phyloP scores from a whole-genome alignment of 1,284 basidiomycete genomes.

The Heterobasidion annosum region DNA sequence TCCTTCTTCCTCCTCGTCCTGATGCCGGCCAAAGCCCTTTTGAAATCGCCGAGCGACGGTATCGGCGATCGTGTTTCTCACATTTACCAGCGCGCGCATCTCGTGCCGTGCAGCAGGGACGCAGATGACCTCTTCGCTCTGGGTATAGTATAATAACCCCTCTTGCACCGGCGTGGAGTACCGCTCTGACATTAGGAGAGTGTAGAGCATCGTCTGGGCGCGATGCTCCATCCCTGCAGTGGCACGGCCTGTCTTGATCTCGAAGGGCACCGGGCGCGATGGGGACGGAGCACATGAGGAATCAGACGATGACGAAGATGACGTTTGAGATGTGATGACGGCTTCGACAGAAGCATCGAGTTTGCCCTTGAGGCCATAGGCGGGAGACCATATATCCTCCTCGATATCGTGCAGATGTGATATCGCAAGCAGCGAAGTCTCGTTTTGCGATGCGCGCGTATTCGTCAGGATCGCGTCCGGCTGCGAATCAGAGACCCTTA shows the following conservation, averaged over 20 bases:
- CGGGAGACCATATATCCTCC: slow-evolving; percentile 97
- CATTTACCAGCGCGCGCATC: slow-evolving; percentile 72
- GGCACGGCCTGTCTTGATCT: slow-evolving; percentile 91
- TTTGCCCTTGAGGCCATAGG: slow-evolving; percentile 93
- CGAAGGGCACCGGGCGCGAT: slow-evolving; percentile 63
- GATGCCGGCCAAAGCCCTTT: slow-evolving; percentile 9
- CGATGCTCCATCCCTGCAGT: slow-evolving; percentile 84
- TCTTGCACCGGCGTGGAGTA: slow-evolving; percentile 67
- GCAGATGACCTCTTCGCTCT: slow-evolving; percentile 78
- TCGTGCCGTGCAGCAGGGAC: slow-evolving; percentile 79
- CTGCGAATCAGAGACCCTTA: slow-evolving; percentile 24
- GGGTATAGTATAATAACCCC: slow-evolving; percentile 92
- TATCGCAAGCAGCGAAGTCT: slow-evolving; percentile 59
- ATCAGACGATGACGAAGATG: slow-evolving; percentile 13
- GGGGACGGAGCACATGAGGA: not conserved
- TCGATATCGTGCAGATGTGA: slow-evolving; percentile 78
- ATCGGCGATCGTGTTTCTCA: slow-evolving; percentile 80
- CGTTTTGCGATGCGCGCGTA: slow-evolving; percentile 41
- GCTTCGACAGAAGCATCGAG: slow-evolving; percentile 86
- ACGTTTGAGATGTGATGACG: slow-evolving; percentile 37
- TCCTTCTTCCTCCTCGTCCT: slow-evolving; percentile 3
- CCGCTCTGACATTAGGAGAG: slow-evolving; percentile 83
- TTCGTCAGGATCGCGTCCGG: slow-evolving; percentile 56
- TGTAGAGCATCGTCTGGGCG: slow-evolving; percentile 97
- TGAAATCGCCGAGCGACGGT: slow-evolving; percentile 46